phyloP scores from a whole-genome alignment of 1,139 yeast species.

The Pichia sp. region DNA sequence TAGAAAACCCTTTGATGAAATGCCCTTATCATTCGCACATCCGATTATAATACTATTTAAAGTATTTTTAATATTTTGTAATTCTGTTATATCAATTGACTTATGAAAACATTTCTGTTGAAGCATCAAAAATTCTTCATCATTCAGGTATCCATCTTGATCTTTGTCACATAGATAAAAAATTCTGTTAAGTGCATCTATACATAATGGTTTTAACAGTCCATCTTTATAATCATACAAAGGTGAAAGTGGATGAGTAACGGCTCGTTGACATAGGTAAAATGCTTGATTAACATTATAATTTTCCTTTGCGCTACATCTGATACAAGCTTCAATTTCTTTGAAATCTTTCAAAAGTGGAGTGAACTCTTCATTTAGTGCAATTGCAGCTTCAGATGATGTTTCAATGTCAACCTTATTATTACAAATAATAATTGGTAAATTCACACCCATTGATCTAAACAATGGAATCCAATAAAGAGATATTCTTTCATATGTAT shows the following conservation, averaged over 20 bases:
- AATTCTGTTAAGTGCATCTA: constrained; percentile 68
- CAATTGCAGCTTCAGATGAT: constrained; percentile 24
- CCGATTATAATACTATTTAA: constrained; percentile 29
- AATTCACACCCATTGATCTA: constrained; percentile 84
- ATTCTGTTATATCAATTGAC: constrained; percentile 45
- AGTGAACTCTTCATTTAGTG: constrained; percentile 66
- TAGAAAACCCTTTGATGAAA: constrained; percentile 71
- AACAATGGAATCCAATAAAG: constrained; percentile 92
- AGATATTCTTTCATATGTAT: constrained; percentile 85
- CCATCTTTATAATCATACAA: constrained; percentile 89
- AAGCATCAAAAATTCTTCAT: constrained; percentile 57
- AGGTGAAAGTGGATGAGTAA: constrained; percentile 91
- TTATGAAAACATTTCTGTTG: constrained; percentile 74
- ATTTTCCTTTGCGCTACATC: constrained; percentile 77
- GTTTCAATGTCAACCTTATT: constrained; percentile 58
- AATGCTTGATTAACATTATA: constrained; percentile 82
- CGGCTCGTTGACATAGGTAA: constrained; percentile 86
- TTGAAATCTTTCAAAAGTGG: constrained; percentile 86
- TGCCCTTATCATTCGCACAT: constrained; percentile 36
- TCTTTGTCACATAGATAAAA: constrained; percentile 83
- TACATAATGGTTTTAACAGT: constrained; percentile 67
- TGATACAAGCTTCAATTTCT: constrained; percentile 85
- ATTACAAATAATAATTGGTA: constrained; percentile 87
- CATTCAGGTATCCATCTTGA: constrained; percentile 77
- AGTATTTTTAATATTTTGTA: constrained; percentile 42